Evolutionary conservation across 2,329 filamentous ascomycete genomes (phyloP), one percentile per base, ranked within the genome.

Genomic region (Biscogniauxia mediterranea): DNA sequence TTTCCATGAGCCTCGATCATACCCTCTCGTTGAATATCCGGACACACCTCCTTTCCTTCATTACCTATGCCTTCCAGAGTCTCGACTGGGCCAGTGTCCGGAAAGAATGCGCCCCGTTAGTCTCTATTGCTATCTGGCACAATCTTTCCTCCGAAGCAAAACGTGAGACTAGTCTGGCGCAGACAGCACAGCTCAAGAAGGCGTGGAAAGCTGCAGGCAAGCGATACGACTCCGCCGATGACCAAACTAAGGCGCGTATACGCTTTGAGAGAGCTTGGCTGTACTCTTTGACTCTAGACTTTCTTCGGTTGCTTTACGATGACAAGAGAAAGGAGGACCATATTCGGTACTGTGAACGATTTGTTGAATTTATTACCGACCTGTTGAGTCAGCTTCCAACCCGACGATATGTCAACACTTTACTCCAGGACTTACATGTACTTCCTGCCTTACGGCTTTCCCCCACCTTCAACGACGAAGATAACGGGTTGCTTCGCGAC

Each of bases 71-170:
- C 42, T 99, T 97, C 73, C 93, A 98, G 75, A 97, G 93, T 54
- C 82, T 99, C 32, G 96, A 99, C 74, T 93, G 88, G 73, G 85
- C 86, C 46, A 85, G 96, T 59, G 91, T 99, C 55, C 89, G 95
- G 64, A 98, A 97, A 75, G 95, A 99, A 80, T 98, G 95, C 76
- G 95, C 94, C 6, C 92, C 96, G 1, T 80, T 99, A 56, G 94
- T 99, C 20, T 95, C 93, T 13, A 97, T 99, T 69, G 89, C 91
- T 0, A 92, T 95, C 69, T 99, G 95, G 95, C 92, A 98, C 71
- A 96, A 97, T 72, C 79, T 99, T 46, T 90, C 91, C 28, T 90
- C 85, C 60, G 92, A 96, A 38, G 83, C 84, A 61, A 85, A 88
- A 64, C 86, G 92, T 67, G 91, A 96, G 58, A 80, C 80, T 38